Evolutionary conservation across 805 yeast genomes (phyloP), one percentile per base, ranked within the genome.

Genomic region (Yamadazyma sp.): DNA sequence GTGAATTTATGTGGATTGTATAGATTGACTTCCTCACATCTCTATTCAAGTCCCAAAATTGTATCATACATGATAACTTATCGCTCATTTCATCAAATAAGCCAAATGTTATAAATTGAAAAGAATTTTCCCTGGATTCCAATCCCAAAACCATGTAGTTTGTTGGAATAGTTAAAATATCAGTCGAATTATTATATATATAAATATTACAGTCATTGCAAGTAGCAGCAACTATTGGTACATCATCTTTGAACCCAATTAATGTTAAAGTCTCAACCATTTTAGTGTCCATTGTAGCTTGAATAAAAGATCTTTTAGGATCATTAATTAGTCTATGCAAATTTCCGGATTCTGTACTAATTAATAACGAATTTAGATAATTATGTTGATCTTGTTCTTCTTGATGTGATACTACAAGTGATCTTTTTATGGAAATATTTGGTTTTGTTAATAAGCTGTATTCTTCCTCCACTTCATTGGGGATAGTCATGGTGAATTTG

Each of bases 1-100:
- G 13, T 3, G 41, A 28, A 14, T 25, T 22, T 13, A 22, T 11
- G n/a, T 30, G 32, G 3, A 36, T 27, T 2, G 28, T 14, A 24
- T 23, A 13, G 9, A 40, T 15, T 4, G 42, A 33, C 4, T 23
- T 23, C 9, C 38, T 12, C 17, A 35, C 23, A 21, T 32, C 23
- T 9, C 15, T 19, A 18, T 23, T 26, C 22, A 62, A 39, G 38
- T 60, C 62, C 69, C 69, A 62, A 19, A 55, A 49, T 23, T 57
- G 55, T 4, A 62, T 34, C 3, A 47, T 34, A 3, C 54, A 39
- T 3, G 36, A 27, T 16, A 28, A 30, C 8, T 42, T 30, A 12
- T 32, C 27, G 14, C 18, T 20, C 2, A 33, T 22, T 19, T 40
- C 40, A 33, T 39, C 33, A 29, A 36, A 42, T 2, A 47, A 30